Percentiles rank a stretch among this genome's conserved stretches.
These are phyloP conservation scores for Dictyostelium intermedium DNA, from an alignment of 78 protist genomes.

Conservation along the genomic window DNA sequence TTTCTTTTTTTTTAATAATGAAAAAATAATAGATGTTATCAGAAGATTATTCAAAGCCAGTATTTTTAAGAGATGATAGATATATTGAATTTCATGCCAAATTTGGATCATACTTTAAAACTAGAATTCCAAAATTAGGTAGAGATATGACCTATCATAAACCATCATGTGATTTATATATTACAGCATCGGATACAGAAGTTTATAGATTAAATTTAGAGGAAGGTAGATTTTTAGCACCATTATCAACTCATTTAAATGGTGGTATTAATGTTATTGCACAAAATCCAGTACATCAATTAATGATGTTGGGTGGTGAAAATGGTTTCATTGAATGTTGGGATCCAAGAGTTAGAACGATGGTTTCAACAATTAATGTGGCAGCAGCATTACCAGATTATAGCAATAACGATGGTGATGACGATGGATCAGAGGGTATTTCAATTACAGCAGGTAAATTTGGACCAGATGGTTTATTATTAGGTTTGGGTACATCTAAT, in stretches of 20 bases:
- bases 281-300: slow-evolving; percentile 65
- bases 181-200: slow-evolving; percentile 68
- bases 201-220: slow-evolving; percentile 90
- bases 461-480: slow-evolving; percentile 81
- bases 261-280: slow-evolving; percentile 75
- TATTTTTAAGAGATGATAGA: slow-evolving; percentile 88
- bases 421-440: slow-evolving; percentile 24
- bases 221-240: slow-evolving; percentile 91
- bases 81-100: slow-evolving; percentile 95
- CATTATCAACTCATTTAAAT: slow-evolving; percentile 53
- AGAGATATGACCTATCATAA: slow-evolving; percentile 93
- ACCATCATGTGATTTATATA: slow-evolving; percentile 83
- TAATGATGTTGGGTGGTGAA: slow-evolving; percentile 82
- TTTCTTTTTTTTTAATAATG: too few relatives aligned
- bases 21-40: slow-evolving; percentile 73
- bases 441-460: slow-evolving; percentile 56
- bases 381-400: slow-evolving; percentile 34
- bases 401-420: background rate
- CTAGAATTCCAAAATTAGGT: slow-evolving; percentile 92
- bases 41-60: slow-evolving; percentile 96
- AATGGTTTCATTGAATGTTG: slow-evolving; percentile 83
- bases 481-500: slow-evolving; percentile 91
- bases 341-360: slow-evolving; percentile 83
- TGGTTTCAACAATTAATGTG: slow-evolving; percentile 16
- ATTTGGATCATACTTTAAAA: slow-evolving; percentile 87